phyloP scores from a whole-genome alignment of 495 filamentous ascomycete species.

The Talaromyces stipitatus region DNA sequence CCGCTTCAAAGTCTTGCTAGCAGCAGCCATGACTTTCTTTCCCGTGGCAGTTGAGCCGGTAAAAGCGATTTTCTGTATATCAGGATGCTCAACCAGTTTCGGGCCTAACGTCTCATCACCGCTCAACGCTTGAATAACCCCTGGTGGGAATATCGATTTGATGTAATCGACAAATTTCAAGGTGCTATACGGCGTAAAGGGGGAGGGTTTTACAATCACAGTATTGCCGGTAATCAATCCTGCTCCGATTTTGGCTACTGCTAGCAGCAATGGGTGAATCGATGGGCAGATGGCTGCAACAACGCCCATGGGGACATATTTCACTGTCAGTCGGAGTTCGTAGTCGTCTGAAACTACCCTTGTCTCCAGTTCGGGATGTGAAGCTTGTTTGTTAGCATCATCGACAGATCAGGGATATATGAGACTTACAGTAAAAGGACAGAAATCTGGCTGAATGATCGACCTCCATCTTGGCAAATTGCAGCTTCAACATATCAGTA shows the following conservation, averaged over 20 bases:
- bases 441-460: conserved; percentile 6
- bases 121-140: conserved; percentile 53
- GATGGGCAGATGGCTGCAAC: conserved; percentile 48
- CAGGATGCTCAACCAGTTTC: conserved; percentile 40
- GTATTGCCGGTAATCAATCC: conserved; percentile 53
- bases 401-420: not conserved
- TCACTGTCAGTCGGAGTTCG: conserved; percentile 29
- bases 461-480: conserved; percentile 13
- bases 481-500: conserved; percentile 8
- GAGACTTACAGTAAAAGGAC: conserved; percentile 9
- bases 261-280: conserved; percentile 53
- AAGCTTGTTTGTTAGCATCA: not conserved
- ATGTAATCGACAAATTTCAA: conserved; percentile 53
- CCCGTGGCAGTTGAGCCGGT: conserved; percentile 54
- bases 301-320: conserved; percentile 43
- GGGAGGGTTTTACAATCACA: conserved; percentile 56
- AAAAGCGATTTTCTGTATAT: conserved; percentile 55
- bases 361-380: not conserved
- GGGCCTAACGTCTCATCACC: conserved; percentile 54
- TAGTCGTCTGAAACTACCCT: conserved; percentile 32
- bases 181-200: conserved; percentile 55
- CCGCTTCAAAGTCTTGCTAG: conserved; percentile 48
- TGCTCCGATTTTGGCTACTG: conserved; percentile 46
- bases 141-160: conserved; percentile 49
- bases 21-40: conserved; percentile 49